Evolutionary conservation across 163 green algal species (phyloP), one percentile per base, ranked within the genome.

Genomic region (Chloromonas sp.): DNA sequence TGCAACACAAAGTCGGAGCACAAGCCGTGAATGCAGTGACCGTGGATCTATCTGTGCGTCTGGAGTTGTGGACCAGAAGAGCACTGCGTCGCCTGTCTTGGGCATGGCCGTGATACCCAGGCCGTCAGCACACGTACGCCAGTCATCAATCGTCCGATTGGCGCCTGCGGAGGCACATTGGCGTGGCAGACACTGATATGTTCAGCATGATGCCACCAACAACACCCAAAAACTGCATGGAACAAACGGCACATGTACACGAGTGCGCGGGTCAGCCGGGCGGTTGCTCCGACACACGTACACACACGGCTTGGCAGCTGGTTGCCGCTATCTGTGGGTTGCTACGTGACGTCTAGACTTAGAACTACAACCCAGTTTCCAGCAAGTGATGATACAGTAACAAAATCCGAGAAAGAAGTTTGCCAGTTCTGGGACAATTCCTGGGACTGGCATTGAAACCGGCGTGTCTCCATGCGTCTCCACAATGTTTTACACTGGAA

Each of bases 61-160:
- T 0, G 87, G 88, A 13, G 70, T 76, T 5, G 86, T 61, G 61
- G 70, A 86, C 83, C 81, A 93, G 70, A 93, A 93, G 60, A 93
- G 85, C 2, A 93, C 78, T 0, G 88, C 90, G 70, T 92, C 89
- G 1, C 90, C 90, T 60, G 66, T 57, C 82, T 70, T 70, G 1
- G 70, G 70, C 70, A 81, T 85, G n/a, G 82, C 79, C 79, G 77
- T 87, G 78, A 84, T 84, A 66, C 79, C 79, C 58, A 87, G 14
- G n/a, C 58, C 3, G 79, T 84, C 84, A 11, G n/a, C 57, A 57
- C 84, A 84, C 0, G 78, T 82, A 3, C 79, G 78, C 84, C 79
- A 84, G 79, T 84, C 78, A 60, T 8, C 8, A 1, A 84, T 61
- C 3, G 81, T 78, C 61, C 61, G 61, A 15, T 84, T 78, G 14